Base-by-base conservation (phyloP, 2,329 filamentous ascomycete genomes). In the Aspergillus novofumigatus region DNA sequence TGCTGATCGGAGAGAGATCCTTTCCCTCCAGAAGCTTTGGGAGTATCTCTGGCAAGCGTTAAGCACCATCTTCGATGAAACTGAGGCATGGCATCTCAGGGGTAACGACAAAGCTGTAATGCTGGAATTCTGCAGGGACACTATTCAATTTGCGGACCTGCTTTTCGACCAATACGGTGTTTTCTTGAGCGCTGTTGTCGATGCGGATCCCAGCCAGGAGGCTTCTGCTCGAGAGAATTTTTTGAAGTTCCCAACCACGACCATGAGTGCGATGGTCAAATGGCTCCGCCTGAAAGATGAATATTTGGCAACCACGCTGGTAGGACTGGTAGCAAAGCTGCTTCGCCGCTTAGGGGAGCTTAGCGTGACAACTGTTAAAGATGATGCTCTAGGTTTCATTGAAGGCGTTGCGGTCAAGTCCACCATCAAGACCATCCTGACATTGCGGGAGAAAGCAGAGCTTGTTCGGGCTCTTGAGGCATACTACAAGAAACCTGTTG, bases 101-200 rank as follows among this genome's bases (percentile, higher is more conserved):
- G 74, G 77, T 3, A 85, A 90, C 57, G 87, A 93, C 52, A 94
- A 91, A 69, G 75, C 80, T 21, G 80, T 85, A 54, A 92, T 99
- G 90, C 88, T 92, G 66, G 87, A 96, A 56, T 97, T 97, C 67
- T 97, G 92, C 69, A 87, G 94, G 63, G 91, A 96, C 69, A 90
- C 90, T 14, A 99, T 99, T 85, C 91, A 97, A 66, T 90, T 96
- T 68, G 92, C 93, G 0, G 90, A 96, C 68, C 83, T 84, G 38
- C 81, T 96, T 1, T 90, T 97, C 68, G 87, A 90, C 44, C 87
- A 96, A 65, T 94, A 95, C 71, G 87, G 86, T 52, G 83, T 97
- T 57, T 86, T 99, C 61, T 85, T 90, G 2, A 89, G 87, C 49
- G 89, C 90, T 11, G 73, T 92, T 56, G 76, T 77, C 42, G 76